Evolutionary conservation across 2,329 filamentous ascomycete genomes (phyloP), one percentile per base, ranked within the genome.

Genomic region (Aspergillus vadensis): DNA sequence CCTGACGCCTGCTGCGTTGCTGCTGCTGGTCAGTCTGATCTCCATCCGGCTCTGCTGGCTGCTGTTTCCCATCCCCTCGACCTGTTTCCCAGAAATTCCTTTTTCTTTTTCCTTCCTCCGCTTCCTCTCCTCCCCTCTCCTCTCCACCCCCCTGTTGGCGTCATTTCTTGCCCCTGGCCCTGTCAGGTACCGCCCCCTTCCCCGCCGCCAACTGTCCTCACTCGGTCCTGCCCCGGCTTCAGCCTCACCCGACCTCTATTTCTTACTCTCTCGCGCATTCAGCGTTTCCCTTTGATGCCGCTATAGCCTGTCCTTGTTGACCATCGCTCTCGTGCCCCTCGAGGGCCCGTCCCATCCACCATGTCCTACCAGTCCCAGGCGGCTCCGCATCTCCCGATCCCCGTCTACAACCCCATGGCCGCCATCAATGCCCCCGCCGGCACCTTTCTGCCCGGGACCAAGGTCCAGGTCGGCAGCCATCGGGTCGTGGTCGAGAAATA

Each of bases 401-500:
- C 72, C 50, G 65, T 69, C 47, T 77, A 73, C 63, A 74, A 74
- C 61, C 72, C 74, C 27, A 69, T 78, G 53, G 72, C 74, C 57
- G 69, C 72, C 56, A 66, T 74, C 43, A 65, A 66, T 55, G 75
- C 75, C 44, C 81, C 91, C n/a, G 86, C 88, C 57, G 95, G 95
- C 67, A 98, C 94, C 62, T 98, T 99, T 76, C 81, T 89, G 55
- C 88, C 95, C 6, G 94, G 94, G 47, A 99, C 95, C 65, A 97
- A 98, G 83, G 96, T 99, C 71, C 93, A 97, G 75, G 92, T 97
- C 59, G 95, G 95, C 74, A 87, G 85, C 74, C 95, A 99, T 77
- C 89, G 92, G 66, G 93, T 98, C 62, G 86, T 96, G 55, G 96
- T 99, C 68, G 92, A 97, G 74, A 95, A 94, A 77, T 99, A 99